Percentiles rank a stretch among this genome's conserved stretches.
phyloP scores from a whole-genome alignment of 2,329 filamentous ascomycete species.

The Penicillium sp. region DNA sequence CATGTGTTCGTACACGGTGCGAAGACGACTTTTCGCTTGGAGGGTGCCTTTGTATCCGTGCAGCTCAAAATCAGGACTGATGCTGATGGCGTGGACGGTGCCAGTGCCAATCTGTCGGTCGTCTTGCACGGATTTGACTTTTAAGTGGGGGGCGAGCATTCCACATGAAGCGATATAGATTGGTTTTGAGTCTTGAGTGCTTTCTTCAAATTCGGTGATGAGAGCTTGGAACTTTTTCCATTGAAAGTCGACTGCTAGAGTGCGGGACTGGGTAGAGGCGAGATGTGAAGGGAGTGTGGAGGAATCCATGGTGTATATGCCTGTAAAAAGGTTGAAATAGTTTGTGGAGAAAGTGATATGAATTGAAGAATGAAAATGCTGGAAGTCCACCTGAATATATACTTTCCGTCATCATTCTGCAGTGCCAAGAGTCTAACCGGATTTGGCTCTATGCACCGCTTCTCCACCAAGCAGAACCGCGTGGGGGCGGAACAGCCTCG shows the following conservation, averaged over 20 bases:
- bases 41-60: slow-evolving; percentile 18
- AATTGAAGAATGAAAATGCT: too few species aligned
- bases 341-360: too few species aligned
- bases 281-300: neutral
- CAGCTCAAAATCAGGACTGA: slow-evolving; percentile 23
- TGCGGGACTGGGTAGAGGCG: slow-evolving; percentile 5
- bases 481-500: neutral
- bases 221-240: slow-evolving; percentile 21
- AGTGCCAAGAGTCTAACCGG: neutral
- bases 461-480: neutral
- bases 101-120: slow-evolving; percentile 19
- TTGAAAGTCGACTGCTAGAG: slow-evolving; percentile 23
- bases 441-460: slow-evolving; percentile 2
- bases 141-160: slow-evolving; percentile 13
- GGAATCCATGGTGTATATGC: neutral
- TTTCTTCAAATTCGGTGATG: slow-evolving; percentile 15
- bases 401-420: neutral
- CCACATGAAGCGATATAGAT: slow-evolving; percentile 19
- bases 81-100: slow-evolving; percentile 20
- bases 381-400: too few species aligned
- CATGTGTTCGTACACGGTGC: slow-evolving; percentile 23
- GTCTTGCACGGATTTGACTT: slow-evolving; percentile 14
- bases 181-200: slow-evolving; percentile 8
- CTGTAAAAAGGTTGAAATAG: too few species aligned
- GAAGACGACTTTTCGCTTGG: slow-evolving; percentile 22